A percentile compares a stretch with the other conserved stretches of the same genome.
These are phyloP conservation scores for Ganoderma sinense DNA, from an alignment of 1,284 basidiomycete species.

Conservation along the genomic window DNA sequence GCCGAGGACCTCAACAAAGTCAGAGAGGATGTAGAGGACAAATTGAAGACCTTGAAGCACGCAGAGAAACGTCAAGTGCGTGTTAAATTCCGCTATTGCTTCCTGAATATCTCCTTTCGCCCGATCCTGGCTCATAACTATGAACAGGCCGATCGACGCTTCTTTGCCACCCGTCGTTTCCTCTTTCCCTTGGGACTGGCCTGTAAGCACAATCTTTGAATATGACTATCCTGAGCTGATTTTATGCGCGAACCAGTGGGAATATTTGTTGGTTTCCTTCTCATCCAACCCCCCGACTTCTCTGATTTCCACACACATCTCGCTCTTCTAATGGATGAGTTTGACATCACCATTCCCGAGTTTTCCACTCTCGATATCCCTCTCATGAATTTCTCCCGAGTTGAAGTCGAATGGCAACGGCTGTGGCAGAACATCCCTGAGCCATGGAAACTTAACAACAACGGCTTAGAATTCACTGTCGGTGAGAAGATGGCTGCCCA, in stretches of 20 bases:
- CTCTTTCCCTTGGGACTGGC: slow-evolving; percentile 58
- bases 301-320: slow-evolving; percentile 52
- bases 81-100: not conserved
- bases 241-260: slow-evolving; percentile 56
- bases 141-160: slow-evolving; percentile 28
- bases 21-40: slow-evolving; percentile 22
- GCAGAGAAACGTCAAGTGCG: slow-evolving; percentile 11
- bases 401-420: slow-evolving; percentile 74
- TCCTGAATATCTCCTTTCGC: not conserved
- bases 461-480: slow-evolving; percentile 85
- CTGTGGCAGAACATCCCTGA: slow-evolving; percentile 74
- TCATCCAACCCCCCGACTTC: slow-evolving; percentile 69
- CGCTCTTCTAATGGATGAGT: slow-evolving; percentile 48
- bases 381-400: slow-evolving; percentile 63
- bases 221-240: not conserved
- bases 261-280: slow-evolving; percentile 62
- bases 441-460: slow-evolving; percentile 82
- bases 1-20: slow-evolving; percentile 11
- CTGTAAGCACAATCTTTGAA: slow-evolving; percentile 39
- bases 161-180: slow-evolving; percentile 48
- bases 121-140: not conserved
- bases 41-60: not conserved
- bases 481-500: slow-evolving; percentile 76
- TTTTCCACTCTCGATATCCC: slow-evolving; percentile 64
- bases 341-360: slow-evolving; percentile 62